Conservation (phyloP, 2,329 filamentous ascomycete genomes). For the Whalleya microplaca region DNA sequence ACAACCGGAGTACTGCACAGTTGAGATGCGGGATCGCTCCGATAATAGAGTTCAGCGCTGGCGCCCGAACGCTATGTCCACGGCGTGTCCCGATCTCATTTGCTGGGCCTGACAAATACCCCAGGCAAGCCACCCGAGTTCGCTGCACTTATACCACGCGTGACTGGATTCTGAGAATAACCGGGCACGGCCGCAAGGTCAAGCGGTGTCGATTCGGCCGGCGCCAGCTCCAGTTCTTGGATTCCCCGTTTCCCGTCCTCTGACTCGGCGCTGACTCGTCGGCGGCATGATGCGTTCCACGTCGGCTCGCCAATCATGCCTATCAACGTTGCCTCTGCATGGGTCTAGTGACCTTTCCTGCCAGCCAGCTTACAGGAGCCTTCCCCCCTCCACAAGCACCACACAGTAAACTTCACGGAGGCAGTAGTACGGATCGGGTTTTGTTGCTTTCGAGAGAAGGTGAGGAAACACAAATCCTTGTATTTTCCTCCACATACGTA, state of each 20-base stretch:
- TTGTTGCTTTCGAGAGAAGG: neutral
- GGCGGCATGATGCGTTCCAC: conserved; percentile 7
- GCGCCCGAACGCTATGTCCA: neutral
- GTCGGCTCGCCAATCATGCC: conserved; percentile 16
- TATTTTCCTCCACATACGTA: neutral
- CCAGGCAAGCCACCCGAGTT: conserved; percentile 3
- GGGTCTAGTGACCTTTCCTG: conserved; percentile 13
- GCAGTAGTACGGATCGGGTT: neutral
- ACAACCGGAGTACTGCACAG: neutral
- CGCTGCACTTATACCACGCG: neutral
- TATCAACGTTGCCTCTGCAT: conserved; percentile 11
- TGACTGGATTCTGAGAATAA: too few species aligned
- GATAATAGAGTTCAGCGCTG: conserved; percentile 3
- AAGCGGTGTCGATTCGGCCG: neutral
- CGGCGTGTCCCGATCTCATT: conserved; percentile 23
- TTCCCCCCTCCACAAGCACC: conserved; percentile 8
- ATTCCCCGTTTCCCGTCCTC: conserved; percentile 8
- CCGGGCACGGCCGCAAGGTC: neutral
- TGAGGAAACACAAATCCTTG: neutral
- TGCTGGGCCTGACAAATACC: conserved; percentile 11
- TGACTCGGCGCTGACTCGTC: neutral
- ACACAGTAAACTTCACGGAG: neutral
- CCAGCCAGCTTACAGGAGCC: neutral
- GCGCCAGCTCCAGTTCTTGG: neutral
- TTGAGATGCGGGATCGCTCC: conserved; percentile 17